phyloP scores from a whole-genome alignment of 208 protist genomes.

The Novymonas esmeraldas region DNA sequence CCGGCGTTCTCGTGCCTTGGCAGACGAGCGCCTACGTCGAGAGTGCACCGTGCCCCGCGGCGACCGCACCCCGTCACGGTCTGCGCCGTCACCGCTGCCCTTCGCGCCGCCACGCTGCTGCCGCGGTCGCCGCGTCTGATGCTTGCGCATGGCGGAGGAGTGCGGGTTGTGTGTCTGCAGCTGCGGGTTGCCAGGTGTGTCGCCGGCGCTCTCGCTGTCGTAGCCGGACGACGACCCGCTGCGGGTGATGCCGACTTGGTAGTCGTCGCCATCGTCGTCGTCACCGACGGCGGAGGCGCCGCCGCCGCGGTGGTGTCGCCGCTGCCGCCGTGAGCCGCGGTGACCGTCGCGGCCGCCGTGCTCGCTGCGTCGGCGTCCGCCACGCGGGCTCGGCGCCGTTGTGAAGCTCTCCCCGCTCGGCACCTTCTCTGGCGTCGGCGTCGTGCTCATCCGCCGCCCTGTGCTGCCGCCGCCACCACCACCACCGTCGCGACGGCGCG shows the following conservation, averaged over 20 bases:
- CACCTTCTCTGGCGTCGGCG: constrained; percentile 7
- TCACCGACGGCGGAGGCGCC: not conserved
- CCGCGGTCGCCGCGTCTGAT: not conserved
- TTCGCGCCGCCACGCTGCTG: not conserved
- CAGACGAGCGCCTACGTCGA: constrained; percentile 7
- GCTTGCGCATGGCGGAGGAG: constrained; percentile 17
- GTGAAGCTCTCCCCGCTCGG: not conserved
- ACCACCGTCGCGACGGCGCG: constrained; percentile 7
- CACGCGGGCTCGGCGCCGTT: not conserved
- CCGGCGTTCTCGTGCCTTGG: constrained; percentile 5
- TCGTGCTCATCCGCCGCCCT: not conserved
- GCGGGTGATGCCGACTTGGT: not conserved
- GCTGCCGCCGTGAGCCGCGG: not conserved
- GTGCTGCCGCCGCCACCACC: constrained; percentile 8
- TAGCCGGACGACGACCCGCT: constrained; percentile 2
- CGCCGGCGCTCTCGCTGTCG: constrained; percentile 6
- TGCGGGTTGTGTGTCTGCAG: constrained; percentile 49
- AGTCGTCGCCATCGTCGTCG: constrained; percentile 10
- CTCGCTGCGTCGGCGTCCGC: constrained; percentile 3
- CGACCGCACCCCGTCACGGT: constrained; percentile 4
- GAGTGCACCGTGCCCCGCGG: not conserved
- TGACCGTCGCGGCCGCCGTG: not conserved
- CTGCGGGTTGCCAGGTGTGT: constrained; percentile 53
- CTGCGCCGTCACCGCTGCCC: not conserved
- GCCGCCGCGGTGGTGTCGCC: not conserved